Evolutionary conservation across 75 land plant species (phyloP).

Genomic region (Isoetes taiwanensis): DNA sequence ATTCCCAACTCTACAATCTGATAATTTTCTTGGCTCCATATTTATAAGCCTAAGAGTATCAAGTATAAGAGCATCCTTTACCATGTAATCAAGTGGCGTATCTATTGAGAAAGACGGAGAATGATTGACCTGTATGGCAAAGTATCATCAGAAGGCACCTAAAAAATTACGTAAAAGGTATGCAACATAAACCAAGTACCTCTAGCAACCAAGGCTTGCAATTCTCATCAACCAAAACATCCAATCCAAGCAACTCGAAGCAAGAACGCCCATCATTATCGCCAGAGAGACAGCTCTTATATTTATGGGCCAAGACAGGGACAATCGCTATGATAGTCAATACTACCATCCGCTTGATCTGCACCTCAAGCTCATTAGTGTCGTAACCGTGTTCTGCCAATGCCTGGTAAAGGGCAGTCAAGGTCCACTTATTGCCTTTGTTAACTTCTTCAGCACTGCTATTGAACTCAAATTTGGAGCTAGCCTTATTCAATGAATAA

Average conservation of each 20-base stretch:
- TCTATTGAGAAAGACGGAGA: constrained; percentile 6
- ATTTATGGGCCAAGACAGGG: constrained; percentile 1
- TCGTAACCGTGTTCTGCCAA: not conserved
- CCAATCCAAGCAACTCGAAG: constrained; percentile 2
- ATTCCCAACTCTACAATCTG: too few species aligned
- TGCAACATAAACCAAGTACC: not conserved
- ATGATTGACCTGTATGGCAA: not conserved
- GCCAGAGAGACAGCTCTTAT: not conserved
- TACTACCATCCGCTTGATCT: constrained; percentile 5
- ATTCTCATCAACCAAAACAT: constrained; percentile 1
- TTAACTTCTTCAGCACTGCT: constrained; percentile 1
- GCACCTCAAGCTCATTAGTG: constrained; percentile 1
- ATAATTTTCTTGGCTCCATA: constrained; percentile 2
- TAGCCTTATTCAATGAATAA: not conserved
- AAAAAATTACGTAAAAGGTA: not conserved
- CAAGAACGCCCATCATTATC: constrained; percentile 1
- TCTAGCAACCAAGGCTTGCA: constrained; percentile 6
- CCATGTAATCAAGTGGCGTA: constrained; percentile 7
- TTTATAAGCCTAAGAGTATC: not conserved
- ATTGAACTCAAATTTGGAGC: constrained; percentile 6
- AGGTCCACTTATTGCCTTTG: constrained; percentile 2
- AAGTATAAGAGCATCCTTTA: not conserved
- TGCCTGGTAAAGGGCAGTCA: not conserved
- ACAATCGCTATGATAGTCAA: constrained; percentile 5
- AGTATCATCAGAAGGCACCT: not conserved